Evolutionary conservation across 768 basidiomycete species (phyloP).

Genomic region (Suillus sp.): DNA sequence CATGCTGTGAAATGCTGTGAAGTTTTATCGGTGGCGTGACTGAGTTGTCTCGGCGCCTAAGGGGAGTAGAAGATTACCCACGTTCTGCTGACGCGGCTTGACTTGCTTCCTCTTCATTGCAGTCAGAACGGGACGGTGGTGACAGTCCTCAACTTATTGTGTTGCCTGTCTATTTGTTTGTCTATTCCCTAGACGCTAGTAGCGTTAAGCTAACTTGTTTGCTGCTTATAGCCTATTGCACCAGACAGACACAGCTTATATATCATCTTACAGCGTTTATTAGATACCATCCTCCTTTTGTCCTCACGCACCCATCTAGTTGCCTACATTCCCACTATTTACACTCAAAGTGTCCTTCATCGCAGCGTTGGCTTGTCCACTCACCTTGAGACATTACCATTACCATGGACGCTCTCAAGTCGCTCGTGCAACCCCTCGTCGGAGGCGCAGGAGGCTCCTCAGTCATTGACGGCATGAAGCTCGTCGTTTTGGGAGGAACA

Average conservation of each 20-base stretch:
- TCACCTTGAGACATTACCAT: conserved; percentile 22
- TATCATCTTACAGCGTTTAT: conserved; percentile 17
- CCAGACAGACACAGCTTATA: conserved; percentile 31
- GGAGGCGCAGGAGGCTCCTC: conserved; percentile 74
- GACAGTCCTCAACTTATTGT: conserved; percentile 5
- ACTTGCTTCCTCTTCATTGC: conserved; percentile 30
- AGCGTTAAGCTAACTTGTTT: not conserved
- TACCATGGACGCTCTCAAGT: conserved; percentile 78
- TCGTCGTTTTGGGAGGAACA: conserved; percentile 85
- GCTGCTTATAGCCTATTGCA: conserved; percentile 10
- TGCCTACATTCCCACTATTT: conserved; percentile 21
- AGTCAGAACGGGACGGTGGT: not conserved
- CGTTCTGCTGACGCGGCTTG: conserved; percentile 40
- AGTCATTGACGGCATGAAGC: conserved; percentile 87
- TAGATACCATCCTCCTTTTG: conserved; percentile 13
- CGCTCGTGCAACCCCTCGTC: conserved; percentile 78
- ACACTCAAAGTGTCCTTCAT: conserved; percentile 17
- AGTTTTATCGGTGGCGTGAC: conserved; percentile 35
- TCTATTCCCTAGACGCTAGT: not conserved
- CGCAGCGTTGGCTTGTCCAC: conserved; percentile 43
- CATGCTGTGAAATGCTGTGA: conserved; percentile 1
- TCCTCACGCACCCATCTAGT: conserved; percentile 28
- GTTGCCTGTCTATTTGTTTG: not conserved
- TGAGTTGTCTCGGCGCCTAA: conserved; percentile 15
- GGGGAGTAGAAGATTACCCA: conserved; percentile 27